A percentile compares a stretch with the other conserved stretches of the same genome.
phyloP scores from a whole-genome alignment of 164 flowering plant genomes.

The Piper longum region DNA sequence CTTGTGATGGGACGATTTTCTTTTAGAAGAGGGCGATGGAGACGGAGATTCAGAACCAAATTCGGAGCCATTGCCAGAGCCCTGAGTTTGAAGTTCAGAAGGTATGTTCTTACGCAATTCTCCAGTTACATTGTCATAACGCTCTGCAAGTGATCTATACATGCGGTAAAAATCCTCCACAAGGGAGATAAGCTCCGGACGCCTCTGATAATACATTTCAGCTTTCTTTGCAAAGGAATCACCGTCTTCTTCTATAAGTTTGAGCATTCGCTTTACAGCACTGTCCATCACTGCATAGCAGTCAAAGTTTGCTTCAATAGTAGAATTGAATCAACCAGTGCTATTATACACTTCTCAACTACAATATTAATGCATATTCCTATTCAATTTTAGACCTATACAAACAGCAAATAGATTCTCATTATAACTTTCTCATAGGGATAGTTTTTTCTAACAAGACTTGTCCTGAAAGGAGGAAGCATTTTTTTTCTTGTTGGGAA shows the following conservation, averaged over 20 bases:
- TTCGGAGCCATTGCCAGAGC: constrained; percentile 43
- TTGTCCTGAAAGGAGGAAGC: too few relatives aligned
- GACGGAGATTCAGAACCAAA: constrained; percentile 32
- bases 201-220: constrained; percentile 78
- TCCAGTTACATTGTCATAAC: constrained; percentile 76
- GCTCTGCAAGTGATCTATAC: constrained; percentile 82
- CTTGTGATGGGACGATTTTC: constrained; percentile 18
- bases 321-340: too few relatives aligned
- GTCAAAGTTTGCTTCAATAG: neutral
- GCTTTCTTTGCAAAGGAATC: constrained; percentile 87
- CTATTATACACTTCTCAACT: too few relatives aligned
- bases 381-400: too few relatives aligned
- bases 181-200: constrained; percentile 61
- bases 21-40: constrained; percentile 24
- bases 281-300: constrained; percentile 66
- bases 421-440: too few relatives aligned
- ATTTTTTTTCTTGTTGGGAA: too few relatives aligned
- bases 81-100: constrained; percentile 54
- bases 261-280: constrained; percentile 64
- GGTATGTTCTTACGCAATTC: constrained; percentile 54
- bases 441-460: too few relatives aligned
- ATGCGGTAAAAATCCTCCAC: constrained; percentile 79
- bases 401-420: too few relatives aligned
- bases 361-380: too few relatives aligned
- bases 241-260: constrained; percentile 85